Conservation (phyloP, 768 basidiomycete genomes). For the Lactifluus volemus region DNA sequence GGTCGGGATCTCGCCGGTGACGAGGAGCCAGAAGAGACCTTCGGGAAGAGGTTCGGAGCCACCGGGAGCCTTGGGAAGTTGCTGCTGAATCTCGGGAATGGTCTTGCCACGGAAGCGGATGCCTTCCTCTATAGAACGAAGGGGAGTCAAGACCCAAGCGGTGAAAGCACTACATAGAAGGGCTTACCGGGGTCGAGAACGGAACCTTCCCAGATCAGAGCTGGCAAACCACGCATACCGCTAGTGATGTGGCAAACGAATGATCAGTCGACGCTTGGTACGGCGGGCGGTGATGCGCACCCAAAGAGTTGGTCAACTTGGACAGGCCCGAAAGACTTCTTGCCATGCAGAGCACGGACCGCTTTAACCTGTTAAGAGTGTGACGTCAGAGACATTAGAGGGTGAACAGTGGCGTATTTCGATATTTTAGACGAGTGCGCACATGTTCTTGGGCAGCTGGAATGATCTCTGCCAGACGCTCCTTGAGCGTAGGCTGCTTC, state of each 20-base stretch:
- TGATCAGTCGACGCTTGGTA: conserved; percentile 5
- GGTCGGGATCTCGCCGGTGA: conserved; percentile 93
- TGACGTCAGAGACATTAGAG: conserved; percentile 5
- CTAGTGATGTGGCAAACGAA: conserved; percentile 30
- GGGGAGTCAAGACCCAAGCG: conserved; percentile 10
- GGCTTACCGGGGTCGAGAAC: conserved; percentile 83
- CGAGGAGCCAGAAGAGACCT: conserved; percentile 89
- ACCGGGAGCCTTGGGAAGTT: conserved; percentile 82
- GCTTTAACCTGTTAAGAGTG: conserved; percentile 58
- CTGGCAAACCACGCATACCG: conserved; percentile 84
- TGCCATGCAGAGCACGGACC: conserved; percentile 78
- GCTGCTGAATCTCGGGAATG: conserved; percentile 80
- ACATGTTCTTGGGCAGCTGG: conserved; percentile 77
- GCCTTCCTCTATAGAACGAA: conserved; percentile 62
- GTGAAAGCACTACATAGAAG: background rate
- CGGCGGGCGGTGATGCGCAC: conserved; percentile 30
- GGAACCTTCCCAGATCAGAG: conserved; percentile 97
- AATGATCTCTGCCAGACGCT: conserved; percentile 89
- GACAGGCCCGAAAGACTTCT: conserved; percentile 90
- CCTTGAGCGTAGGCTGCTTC: conserved; percentile 76
- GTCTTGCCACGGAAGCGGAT: conserved; percentile 98
- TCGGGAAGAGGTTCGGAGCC: conserved; percentile 91
- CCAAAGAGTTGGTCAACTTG: conserved; percentile 88
- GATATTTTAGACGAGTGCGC: conserved; percentile 18
- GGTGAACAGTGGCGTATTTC: background rate